Base-by-base conservation (phyloP, 441 rosid genomes). In the Gossypium aridum region DNA sequence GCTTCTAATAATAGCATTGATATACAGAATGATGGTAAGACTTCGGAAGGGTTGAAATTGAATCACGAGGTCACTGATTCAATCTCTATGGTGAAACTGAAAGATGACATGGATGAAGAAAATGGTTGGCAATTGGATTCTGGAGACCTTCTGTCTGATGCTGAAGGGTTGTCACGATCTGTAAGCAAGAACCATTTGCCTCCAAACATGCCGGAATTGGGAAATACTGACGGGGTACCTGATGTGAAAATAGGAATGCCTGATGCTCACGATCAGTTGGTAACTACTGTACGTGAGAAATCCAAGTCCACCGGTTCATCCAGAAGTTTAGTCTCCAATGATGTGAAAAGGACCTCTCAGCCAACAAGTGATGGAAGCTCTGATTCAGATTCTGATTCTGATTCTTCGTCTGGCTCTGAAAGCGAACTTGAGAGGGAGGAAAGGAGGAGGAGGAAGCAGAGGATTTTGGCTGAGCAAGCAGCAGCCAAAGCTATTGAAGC, bases 401-500 rank as follows among this genome's bases (percentile, higher is more conserved):
- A 83, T 70, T 90, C 94, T 20, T 73, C 94, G 34, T 88, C 99
- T 74, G 95, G 86, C 80, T 90, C 95, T 63, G 97, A 89, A 73
- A 87, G 87, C 77, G 99, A 90, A 85, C 83, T 77, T 78, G 97
- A 89, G 77, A 91, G 90, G 84, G 95, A 93, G 76, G 91, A 90
- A 77, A 85, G 88, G 78, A 88, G 86, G 80, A 85, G 78, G 74
- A 87, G 83, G 80, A 87, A 90, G 83, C 89, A 89, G 85, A 85
- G 83, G 84, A 72, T 91, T 80, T 87, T 95, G 69, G 90, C 97
- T 71, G 96, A 90, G 84, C 87, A 79, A 83, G 91, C 86, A 26
- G 95, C 96, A 47, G 91, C 92, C 75, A 92, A 88, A 86, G 94
- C 96, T 75, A 84, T 80, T 55, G 91, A 82, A 73, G 90, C 85